Conservation (phyloP, 2,329 filamentous ascomycete species). For the Hyphodiscus sp. region DNA sequence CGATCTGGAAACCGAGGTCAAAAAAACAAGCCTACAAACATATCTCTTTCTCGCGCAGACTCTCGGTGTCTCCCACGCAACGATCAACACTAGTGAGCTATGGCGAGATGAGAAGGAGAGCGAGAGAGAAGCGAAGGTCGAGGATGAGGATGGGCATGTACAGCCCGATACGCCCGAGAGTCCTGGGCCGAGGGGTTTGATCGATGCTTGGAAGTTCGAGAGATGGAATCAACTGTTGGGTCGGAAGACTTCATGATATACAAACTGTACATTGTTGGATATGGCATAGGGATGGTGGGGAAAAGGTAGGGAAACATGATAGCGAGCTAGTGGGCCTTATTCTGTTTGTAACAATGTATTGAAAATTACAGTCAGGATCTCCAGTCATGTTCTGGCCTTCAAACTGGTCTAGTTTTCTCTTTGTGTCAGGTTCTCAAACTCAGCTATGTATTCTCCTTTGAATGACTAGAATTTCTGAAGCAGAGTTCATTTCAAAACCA, state of each 20-base stretch:
- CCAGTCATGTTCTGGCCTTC: not conserved
- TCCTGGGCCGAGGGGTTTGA: not conserved
- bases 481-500: no score
- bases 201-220: slow-evolving; percentile 1
- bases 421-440: no score
- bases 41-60: slow-evolving; percentile 4
- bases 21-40: not conserved
- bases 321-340: not conserved
- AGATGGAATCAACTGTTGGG: not conserved
- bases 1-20: slow-evolving; percentile 24
- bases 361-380: not conserved
- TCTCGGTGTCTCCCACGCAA: slow-evolving; percentile 1
- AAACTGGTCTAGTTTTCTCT: no score
- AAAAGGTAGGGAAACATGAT: not conserved
- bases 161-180: not conserved
- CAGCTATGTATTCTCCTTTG: no score
- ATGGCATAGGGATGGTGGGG: not conserved
- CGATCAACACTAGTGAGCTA: not conserved
- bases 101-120: not conserved
- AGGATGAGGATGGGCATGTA: not conserved
- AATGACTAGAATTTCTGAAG: no score
- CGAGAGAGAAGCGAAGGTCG: not conserved
- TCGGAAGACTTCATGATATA: not conserved
- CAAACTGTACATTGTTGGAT: not conserved
- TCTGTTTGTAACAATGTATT: not conserved